A percentile compares a stretch with the other conserved stretches of the same genome.
Evolutionary conservation across 2,329 filamentous ascomycete genomes (phyloP).

Genomic region (Aspergillus fructus): DNA sequence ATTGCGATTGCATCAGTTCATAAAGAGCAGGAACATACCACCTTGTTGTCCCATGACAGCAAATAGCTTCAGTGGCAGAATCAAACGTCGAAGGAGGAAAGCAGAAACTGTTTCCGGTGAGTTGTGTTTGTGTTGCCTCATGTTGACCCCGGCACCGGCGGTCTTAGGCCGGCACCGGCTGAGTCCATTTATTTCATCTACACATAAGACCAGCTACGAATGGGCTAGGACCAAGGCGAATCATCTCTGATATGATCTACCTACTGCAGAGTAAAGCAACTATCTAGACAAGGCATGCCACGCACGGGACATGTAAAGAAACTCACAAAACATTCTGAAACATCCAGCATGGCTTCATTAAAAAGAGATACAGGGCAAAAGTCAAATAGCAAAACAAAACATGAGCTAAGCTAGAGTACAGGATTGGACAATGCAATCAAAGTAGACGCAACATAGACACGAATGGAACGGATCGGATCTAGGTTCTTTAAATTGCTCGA

Average conservation of each 20-base stretch:
- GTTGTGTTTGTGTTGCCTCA: no score
- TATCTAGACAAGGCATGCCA: neutral
- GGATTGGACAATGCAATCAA: slow-evolving; percentile 1
- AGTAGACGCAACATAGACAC: neutral
- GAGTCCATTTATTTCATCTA: no score
- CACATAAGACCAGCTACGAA: no score
- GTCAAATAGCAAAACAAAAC: neutral
- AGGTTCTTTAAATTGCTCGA: slow-evolving; percentile 4
- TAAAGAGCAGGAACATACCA: no score
- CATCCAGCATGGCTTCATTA: slow-evolving; percentile 12
- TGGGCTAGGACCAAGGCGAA: no score
- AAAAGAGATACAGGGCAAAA: neutral
- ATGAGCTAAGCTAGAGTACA: slow-evolving; percentile 14
- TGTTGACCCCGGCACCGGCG: no score
- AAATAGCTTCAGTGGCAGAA: no score
- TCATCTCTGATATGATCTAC: neutral
- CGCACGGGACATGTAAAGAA: neutral
- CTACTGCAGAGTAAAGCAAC: neutral
- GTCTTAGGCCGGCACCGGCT: no score
- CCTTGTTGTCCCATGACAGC: no score
- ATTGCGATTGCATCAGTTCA: no score
- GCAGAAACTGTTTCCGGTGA: neutral
- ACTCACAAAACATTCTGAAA: slow-evolving; percentile 3
- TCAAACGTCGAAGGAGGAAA: neutral
- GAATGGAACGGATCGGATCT: neutral